phyloP scores from a whole-genome alignment of 371 early-diverging fungal species.

The Haplosporangium sp. region DNA sequence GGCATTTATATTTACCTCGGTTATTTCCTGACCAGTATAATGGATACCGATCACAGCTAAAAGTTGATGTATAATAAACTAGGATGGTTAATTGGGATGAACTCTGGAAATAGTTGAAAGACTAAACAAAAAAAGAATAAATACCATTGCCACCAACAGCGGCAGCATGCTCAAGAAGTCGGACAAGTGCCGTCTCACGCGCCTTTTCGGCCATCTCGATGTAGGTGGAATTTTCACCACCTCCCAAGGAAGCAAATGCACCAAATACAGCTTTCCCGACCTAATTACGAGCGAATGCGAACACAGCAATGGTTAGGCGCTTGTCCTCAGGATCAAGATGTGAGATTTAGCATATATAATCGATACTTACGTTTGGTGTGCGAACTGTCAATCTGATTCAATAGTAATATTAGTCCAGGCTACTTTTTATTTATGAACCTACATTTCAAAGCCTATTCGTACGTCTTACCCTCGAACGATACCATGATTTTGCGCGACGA shows the following conservation, averaged over 20 bases:
- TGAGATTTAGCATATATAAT: background rate
- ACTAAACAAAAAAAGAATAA: background rate
- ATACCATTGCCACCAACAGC: constrained; percentile 54
- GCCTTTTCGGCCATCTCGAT: constrained; percentile 57
- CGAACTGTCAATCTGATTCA: constrained; percentile 38
- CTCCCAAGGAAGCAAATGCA: constrained; percentile 50
- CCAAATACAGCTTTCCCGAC: constrained; percentile 53
- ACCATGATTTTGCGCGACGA: constrained; percentile 34
- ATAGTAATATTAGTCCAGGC: background rate
- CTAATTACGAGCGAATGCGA: constrained; percentile 3
- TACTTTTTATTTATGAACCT: background rate
- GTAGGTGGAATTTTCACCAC: constrained; percentile 48
- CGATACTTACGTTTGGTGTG: constrained; percentile 35
- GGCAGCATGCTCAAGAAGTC: constrained; percentile 53
- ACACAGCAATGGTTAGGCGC: background rate
- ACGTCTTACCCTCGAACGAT: constrained; percentile 47
- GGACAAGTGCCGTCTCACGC: constrained; percentile 47
- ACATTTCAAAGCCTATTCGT: background rate
- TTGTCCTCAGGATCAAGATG: background rate
- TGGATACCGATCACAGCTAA: constrained; percentile 47
- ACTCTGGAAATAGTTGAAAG: no score
- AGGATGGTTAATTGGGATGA: no score
- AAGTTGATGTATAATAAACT: background rate
- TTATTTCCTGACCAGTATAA: constrained; percentile 49
- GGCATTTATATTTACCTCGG: constrained; percentile 17